Conservation (phyloP, 257 asterid genomes). For the Pogostemon cablin region DNA sequence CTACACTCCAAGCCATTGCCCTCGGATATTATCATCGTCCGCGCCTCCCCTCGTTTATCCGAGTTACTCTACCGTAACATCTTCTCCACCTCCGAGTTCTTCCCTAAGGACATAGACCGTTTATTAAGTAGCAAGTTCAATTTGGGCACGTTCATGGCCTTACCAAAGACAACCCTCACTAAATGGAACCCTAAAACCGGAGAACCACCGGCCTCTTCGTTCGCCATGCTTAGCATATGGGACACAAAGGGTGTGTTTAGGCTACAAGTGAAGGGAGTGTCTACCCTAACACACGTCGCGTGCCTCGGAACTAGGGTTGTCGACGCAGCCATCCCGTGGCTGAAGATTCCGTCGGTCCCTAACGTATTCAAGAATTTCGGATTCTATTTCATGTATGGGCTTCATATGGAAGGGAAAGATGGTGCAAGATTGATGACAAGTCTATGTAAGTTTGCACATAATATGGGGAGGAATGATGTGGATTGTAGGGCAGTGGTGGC, state of each 20-base stretch:
- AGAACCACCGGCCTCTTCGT: slow-evolving; percentile 45
- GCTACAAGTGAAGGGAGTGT: slow-evolving; percentile 69
- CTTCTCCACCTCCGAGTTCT: slow-evolving; percentile 59
- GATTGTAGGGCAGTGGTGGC: slow-evolving; percentile 66
- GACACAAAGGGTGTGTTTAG: slow-evolving; percentile 66
- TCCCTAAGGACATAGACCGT: slow-evolving; percentile 60
- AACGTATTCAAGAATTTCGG: slow-evolving; percentile 65
- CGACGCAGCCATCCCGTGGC: slow-evolving; percentile 70
- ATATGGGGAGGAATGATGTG: slow-evolving; percentile 52
- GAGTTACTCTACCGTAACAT: slow-evolving; percentile 45
- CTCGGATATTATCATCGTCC: slow-evolving; percentile 42
- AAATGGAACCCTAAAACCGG: slow-evolving; percentile 51
- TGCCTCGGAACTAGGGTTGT: slow-evolving; percentile 63
- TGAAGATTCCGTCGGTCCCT: slow-evolving; percentile 71
- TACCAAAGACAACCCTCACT: slow-evolving; percentile 43
- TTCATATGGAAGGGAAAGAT: slow-evolving; percentile 66
- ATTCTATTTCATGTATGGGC: slow-evolving; percentile 65
- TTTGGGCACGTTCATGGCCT: slow-evolving; percentile 80
- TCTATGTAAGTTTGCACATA: slow-evolving; percentile 60
- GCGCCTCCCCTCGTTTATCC: slow-evolving; percentile 46
- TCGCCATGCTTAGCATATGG: slow-evolving; percentile 76
- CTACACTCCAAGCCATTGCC: slow-evolving; percentile 57
- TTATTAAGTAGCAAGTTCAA: slow-evolving; percentile 58
- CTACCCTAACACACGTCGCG: slow-evolving; percentile 51
- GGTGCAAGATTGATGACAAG: slow-evolving; percentile 52